These are phyloP conservation scores for Ochromonas danica DNA, from an alignment of 108 stramenopile species.

Conservation along the genomic window DNA sequence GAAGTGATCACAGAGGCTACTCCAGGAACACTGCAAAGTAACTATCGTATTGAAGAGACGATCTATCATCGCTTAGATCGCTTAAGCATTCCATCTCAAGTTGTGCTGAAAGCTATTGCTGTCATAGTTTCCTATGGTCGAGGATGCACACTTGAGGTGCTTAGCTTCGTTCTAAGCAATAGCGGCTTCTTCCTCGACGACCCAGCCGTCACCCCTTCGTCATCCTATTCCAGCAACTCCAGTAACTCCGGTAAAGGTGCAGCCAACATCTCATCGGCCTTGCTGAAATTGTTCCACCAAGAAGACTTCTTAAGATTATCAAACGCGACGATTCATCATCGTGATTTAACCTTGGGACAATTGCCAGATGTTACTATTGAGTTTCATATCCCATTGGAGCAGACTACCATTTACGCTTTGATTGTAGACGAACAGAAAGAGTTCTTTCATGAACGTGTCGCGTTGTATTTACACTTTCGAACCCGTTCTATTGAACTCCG, in stretches of 20 bases:
- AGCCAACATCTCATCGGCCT: background rate
- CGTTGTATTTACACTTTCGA: background rate
- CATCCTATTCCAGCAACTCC: too few relatives aligned
- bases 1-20: background rate
- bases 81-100: background rate
- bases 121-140: background rate
- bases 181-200: background rate
- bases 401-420: background rate
- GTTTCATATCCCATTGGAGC: background rate
- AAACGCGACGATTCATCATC: background rate
- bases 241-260: too few relatives aligned
- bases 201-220: too few relatives aligned
- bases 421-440: background rate
- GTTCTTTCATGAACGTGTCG: background rate
- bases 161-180: background rate
- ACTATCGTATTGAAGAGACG: background rate
- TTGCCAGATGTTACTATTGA: background rate
- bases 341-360: background rate
- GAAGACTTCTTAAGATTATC: background rate
- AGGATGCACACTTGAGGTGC: background rate
- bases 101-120: background rate
- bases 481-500: background rate
- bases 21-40: background rate
- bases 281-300: background rate
- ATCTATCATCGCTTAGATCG: slow-evolving; percentile 6